Percentiles rank a stretch among this genome's conserved stretches.
Conservation (phyloP, 306 rosid genomes). For the Hylodesmum podocarpum region DNA sequence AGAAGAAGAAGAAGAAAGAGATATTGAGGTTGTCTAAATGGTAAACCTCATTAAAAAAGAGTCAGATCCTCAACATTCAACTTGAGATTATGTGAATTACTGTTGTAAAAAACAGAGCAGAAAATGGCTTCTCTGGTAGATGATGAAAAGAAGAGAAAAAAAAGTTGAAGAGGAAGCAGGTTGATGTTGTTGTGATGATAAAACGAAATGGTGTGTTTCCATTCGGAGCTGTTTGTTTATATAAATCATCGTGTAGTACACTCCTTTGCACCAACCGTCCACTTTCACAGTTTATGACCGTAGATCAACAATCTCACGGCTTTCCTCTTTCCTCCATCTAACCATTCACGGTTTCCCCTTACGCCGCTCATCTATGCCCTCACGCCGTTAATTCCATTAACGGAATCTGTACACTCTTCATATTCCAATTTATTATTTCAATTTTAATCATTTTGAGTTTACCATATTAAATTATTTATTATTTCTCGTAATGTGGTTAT, state of each 20-base stretch:
- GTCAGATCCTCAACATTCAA: conserved; percentile 51
- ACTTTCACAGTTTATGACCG: conserved; percentile 39
- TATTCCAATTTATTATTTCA: conserved; percentile 15
- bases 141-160: background rate
- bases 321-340: background rate
- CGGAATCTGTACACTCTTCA: conserved; percentile 53
- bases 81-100: conserved; percentile 18
- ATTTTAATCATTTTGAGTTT: background rate
- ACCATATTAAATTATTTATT: no score
- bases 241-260: conserved; percentile 25
- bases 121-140: background rate
- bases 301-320: conserved; percentile 49
- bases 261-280: conserved; percentile 57
- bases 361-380: background rate
- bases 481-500: no score
- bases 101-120: conserved; percentile 5
- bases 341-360: conserved; percentile 42
- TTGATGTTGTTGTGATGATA: conserved; percentile 22
- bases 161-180: conserved; percentile 31
- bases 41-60: conserved; percentile 34
- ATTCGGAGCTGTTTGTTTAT: conserved; percentile 47
- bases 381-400: conserved; percentile 15
- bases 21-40: conserved; percentile 20
- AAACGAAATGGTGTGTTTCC: conserved; percentile 57
- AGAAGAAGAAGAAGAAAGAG: background rate